Base-by-base conservation (phyloP, 106 monocot species). In the Iris macrosiphon region DNA sequence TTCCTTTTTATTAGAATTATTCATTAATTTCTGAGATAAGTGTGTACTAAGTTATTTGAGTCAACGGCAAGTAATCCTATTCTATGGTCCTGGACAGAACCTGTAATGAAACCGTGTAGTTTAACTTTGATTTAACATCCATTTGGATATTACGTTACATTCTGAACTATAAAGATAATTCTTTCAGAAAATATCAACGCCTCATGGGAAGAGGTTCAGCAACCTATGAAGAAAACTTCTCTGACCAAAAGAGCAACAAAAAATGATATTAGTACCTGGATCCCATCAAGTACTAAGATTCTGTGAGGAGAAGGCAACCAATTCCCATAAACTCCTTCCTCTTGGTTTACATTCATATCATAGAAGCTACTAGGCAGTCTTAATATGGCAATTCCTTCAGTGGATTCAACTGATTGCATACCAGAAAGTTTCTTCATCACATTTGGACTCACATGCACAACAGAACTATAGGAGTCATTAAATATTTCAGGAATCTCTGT, bases 371-470 rank as follows among this genome's bases (percentile, higher is more conserved):
- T 60, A 13, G 86, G 96, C 31, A 90, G 72, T 63, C 75, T 90
- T 69, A 90, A 80, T n/a, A 96, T 30, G 7, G 90, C 96, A 51
- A 80, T 62, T n/a, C 79, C 86, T 43, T 83, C 79, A 10, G 52
- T 72, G 11, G 90, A 83, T 42, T 90, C 90, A 37, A 78, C 37
- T 1, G 90, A 90, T 57, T 90, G 74, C 72, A 96, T 61, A 10
- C 90, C 89, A 23, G 90, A 71, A 12, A 90, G 64, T 57, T 86
- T 96, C 83, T 90, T 96, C 80, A 96, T 86, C 64, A 96, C 96
- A 39, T 21, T 56, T 10, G 74, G 13, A 57, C 75, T 86, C 53
- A 89, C 81, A 51, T 72, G 59, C 68, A 96, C 60, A 52, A 90
- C 57, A 15, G 49, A 62, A 59, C 33, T 29, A 56, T 68, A 66